phyloP scores from a whole-genome alignment of 345 rosid genomes.

The Streptanthus diversifolius region DNA sequence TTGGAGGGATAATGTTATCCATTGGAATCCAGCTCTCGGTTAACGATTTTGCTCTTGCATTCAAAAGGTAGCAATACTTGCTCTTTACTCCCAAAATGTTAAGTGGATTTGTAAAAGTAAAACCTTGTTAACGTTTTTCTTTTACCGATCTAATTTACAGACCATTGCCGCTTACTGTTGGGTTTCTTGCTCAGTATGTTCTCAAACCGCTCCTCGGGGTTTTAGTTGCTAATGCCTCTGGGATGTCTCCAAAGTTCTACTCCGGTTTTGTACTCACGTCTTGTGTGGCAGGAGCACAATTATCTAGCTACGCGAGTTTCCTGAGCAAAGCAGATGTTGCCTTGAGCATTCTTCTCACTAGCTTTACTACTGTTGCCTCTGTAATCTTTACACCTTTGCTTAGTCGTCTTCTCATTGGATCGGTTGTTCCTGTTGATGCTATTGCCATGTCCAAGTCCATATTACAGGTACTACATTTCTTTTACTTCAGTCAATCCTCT shows the following conservation, averaged over 20 bases:
- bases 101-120: not conserved
- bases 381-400: constrained; percentile 34
- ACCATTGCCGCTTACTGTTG: constrained; percentile 67
- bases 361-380: constrained; percentile 61
- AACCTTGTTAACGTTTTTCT: too few species aligned
- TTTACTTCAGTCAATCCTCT: not conserved
- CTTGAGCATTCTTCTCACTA: constrained; percentile 75
- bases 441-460: constrained; percentile 82
- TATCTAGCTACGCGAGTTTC: constrained; percentile 34
- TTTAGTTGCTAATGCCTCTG: constrained; percentile 56
- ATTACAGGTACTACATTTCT: constrained; percentile 49
- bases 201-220: constrained; percentile 65
- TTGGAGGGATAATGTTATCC: constrained; percentile 80
- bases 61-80: constrained; percentile 45
- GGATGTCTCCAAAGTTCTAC: constrained; percentile 58
- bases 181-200: constrained; percentile 58
- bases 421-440: constrained; percentile 74
- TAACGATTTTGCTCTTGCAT: constrained; percentile 71
- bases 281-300: constrained; percentile 80
- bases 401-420: constrained; percentile 46
- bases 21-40: constrained; percentile 77
- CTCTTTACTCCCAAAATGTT: not conserved
- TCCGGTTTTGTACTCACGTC: constrained; percentile 63
- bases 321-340: constrained; percentile 54
- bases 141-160: constrained; percentile 29